Percentiles rank a stretch among this genome's conserved stretches.
Evolutionary conservation across 352 stramenopile species (phyloP).

Genomic region (Globisporangium mamillatum): DNA sequence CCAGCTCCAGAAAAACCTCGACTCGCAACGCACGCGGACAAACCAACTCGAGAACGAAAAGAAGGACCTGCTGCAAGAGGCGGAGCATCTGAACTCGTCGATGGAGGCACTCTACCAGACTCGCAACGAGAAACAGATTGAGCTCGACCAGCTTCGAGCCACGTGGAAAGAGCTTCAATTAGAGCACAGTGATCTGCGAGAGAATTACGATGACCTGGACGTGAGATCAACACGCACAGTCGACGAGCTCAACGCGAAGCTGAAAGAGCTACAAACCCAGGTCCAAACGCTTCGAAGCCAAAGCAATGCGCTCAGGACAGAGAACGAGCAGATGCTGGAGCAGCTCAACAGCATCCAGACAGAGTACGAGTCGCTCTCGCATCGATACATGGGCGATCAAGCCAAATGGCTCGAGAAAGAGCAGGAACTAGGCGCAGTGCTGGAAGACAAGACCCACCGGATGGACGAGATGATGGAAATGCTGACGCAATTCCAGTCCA

Average conservation of each 20-base stretch:
- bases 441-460: constrained; percentile 49
- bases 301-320: constrained; percentile 16
- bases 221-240: constrained; percentile 33
- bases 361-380: constrained; percentile 27
- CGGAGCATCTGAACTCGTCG: constrained; percentile 52
- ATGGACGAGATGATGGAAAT: constrained; percentile 69
- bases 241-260: constrained; percentile 30
- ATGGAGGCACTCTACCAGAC: constrained; percentile 51
- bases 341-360: constrained; percentile 18
- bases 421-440: constrained; percentile 22
- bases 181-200: constrained; percentile 54
- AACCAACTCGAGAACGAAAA: constrained; percentile 60
- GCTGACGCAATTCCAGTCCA: constrained; percentile 50
- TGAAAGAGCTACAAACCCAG: constrained; percentile 30
- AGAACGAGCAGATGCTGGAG: constrained; percentile 20
- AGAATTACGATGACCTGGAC: constrained; percentile 47
- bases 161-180: constrained; percentile 48
- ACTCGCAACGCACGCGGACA: constrained; percentile 40
- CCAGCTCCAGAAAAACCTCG: constrained; percentile 60
- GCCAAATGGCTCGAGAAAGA: constrained; percentile 29
- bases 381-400: constrained; percentile 27
- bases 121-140: constrained; percentile 52
- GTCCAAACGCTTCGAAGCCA: constrained; percentile 21
- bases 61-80: constrained; percentile 61
- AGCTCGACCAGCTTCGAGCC: constrained; percentile 53